These are phyloP conservation scores for Phytophthora brassicae DNA, from an alignment of 352 stramenopile species.

Conservation along the genomic window DNA sequence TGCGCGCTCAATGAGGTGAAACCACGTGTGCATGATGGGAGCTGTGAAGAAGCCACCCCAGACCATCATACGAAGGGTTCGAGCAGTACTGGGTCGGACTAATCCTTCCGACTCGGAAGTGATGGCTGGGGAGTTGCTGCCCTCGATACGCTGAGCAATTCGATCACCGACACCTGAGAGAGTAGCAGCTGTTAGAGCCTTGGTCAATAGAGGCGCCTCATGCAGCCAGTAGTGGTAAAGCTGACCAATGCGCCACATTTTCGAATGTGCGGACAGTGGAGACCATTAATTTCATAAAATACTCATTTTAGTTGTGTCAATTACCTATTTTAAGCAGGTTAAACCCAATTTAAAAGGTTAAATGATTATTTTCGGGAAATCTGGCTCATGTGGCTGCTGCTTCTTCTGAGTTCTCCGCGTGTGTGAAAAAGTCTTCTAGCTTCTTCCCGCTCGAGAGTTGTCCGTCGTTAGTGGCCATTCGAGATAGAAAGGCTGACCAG, in stretches of 20 bases:
- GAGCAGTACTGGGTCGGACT: constrained; percentile 30
- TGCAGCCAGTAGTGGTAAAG: constrained; percentile 51
- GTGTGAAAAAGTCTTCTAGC: constrained; percentile 22
- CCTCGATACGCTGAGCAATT: constrained; percentile 45
- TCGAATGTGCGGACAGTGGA: background rate
- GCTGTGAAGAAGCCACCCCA: constrained; percentile 88
- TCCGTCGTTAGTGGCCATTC: constrained; percentile 36
- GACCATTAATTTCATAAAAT: no score
- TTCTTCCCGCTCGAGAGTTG: constrained; percentile 8
- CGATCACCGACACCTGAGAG: constrained; percentile 52
- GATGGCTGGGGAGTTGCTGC: background rate
- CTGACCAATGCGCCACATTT: constrained; percentile 31
- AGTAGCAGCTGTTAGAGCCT: constrained; percentile 45
- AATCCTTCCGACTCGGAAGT: constrained; percentile 1
- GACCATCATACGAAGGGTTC: constrained; percentile 79
- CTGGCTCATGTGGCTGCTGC: constrained; percentile 7
- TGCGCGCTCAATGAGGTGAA: constrained; percentile 74
- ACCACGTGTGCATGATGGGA: constrained; percentile 90
- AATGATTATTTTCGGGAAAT: no score
- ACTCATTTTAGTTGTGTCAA: no score
- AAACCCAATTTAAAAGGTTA: no score
- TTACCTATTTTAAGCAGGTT: background rate
- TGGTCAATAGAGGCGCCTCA: constrained; percentile 54
- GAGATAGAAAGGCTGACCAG: constrained; percentile 48
- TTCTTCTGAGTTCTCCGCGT: constrained; percentile 29